Evolutionary conservation across 345 rosid genomes (phyloP), one percentile per base, ranked within the genome.

Genomic region (Populus davidiana): DNA sequence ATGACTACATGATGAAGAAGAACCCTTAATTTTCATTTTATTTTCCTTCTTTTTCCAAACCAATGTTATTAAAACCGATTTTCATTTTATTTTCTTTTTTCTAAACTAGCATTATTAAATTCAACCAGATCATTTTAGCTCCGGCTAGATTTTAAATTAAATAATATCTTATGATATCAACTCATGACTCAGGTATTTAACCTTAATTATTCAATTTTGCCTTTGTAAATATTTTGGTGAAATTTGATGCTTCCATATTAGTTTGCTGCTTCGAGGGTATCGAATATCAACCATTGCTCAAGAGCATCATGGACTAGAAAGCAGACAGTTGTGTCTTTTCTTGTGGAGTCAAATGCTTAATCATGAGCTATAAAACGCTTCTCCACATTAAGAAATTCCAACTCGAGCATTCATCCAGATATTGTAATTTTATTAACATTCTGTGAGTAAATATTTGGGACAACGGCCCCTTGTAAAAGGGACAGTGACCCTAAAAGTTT

Each of bases 1-100:
- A 83, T 81, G 61, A 74, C 38, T 47, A 6, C 29, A 78, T 85
- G 35, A 83, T 83, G 73, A 69, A 56, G 16, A 61, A n/a, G 18
- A 69, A 3, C 31, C n/a, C 23, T 11, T 8, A 0, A 17, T 56
- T 29, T 4, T 33, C 2, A 25, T 63, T 18, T 1, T 43, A 16
- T 35, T 16, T 1, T 13, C 18, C 4, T 33, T 33, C 23, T 59
- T 18, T 33, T 50, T 52, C 16, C 5, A n/a, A 1, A n/a, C 63
- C 23, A 3, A 11, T 43, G 47, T 3, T 43, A 43, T 43, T 43
- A 11, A 33, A 43, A 43, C 47, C 14, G 3, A 11, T 2, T 43
- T 43, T 43, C 4, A 43, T 43, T 43, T 10, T 11, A 43, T 43
- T 41, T 41, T 10, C 0, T 9, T 41, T 9, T 8, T 10, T 33